phyloP scores from a whole-genome alignment of 106 monocot species.

The Gastrodia elata region DNA sequence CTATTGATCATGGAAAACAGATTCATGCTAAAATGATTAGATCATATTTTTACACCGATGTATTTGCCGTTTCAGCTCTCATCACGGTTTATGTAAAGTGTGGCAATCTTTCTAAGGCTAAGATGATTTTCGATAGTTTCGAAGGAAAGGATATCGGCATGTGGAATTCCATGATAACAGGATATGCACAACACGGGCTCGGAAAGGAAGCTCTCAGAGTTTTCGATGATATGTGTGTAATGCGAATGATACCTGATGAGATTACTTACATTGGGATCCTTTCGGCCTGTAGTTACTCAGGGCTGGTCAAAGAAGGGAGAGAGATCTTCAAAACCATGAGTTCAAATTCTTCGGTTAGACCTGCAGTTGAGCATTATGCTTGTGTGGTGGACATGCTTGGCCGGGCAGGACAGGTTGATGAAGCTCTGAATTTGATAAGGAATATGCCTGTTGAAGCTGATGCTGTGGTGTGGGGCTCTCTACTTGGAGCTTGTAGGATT shows the following conservation, averaged over 20 bases:
- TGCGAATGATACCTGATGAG: constrained; percentile 39
- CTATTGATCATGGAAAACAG: constrained; percentile 56
- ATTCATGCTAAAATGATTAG: constrained; percentile 50
- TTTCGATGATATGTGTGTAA: constrained; percentile 36
- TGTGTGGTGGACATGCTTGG: constrained; percentile 85
- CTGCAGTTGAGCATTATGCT: constrained; percentile 54
- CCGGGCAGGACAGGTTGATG: constrained; percentile 46
- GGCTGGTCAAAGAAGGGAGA: constrained; percentile 49
- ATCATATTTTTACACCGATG: constrained; percentile 33
- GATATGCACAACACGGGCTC: constrained; percentile 68
- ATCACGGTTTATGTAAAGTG: constrained; percentile 69
- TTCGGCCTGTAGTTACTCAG: constrained; percentile 65
- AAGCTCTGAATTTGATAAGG: constrained; percentile 56
- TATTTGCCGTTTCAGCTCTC: constrained; percentile 52
- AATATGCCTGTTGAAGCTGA: constrained; percentile 63
- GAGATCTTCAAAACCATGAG: constrained; percentile 57
- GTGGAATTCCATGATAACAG: constrained; percentile 89
- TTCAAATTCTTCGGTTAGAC: constrained; percentile 20
- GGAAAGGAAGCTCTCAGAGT: constrained; percentile 49
- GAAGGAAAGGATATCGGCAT: constrained; percentile 46
- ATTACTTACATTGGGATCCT: constrained; percentile 64
- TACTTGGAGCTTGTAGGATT: constrained; percentile 61
- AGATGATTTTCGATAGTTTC: constrained; percentile 39
- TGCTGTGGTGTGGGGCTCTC: constrained; percentile 76
- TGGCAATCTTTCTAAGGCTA: constrained; percentile 43